Evolutionary conservation across 306 rosid genomes (phyloP).

Genomic region (Luffa aegyptiaca): DNA sequence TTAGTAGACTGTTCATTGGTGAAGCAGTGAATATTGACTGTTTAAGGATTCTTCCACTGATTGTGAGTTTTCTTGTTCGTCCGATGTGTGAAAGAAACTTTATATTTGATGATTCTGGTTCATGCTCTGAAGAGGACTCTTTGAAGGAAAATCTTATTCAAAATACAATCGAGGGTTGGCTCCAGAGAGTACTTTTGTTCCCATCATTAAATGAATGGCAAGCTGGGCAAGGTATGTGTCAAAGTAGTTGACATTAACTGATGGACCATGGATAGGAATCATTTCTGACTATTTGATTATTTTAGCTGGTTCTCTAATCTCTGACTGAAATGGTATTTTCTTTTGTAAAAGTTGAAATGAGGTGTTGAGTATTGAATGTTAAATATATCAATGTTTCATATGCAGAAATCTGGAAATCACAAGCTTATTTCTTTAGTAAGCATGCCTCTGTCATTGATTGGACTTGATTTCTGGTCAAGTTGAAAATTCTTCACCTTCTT

Average conservation of each 20-base stretch:
- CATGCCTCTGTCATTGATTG: conserved; percentile 55
- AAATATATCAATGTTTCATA: conserved; percentile 2
- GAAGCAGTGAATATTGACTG: conserved; percentile 62
- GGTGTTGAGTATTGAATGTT: neutral
- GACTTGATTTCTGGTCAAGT: conserved; percentile 42
- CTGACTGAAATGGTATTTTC: neutral
- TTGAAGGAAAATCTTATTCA: conserved; percentile 29
- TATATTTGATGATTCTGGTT: conserved; percentile 25
- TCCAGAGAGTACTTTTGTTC: conserved; percentile 46
- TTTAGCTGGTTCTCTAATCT: neutral
- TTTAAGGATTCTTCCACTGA: conserved; percentile 77
- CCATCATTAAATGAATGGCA: conserved; percentile 66
- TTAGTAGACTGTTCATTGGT: conserved; percentile 65
- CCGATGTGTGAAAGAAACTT: conserved; percentile 28
- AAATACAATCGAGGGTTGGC: conserved; percentile 56
- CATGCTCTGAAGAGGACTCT: conserved; percentile 27
- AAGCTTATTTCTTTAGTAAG: conserved; percentile 54
- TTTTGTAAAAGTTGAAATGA: neutral
- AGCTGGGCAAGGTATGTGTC: conserved; percentile 59
- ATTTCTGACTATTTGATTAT: neutral
- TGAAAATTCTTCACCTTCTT: conserved; percentile 18
- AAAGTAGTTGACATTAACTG: neutral
- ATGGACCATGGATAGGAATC: neutral
- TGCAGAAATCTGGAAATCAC: conserved; percentile 65
- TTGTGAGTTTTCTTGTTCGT: conserved; percentile 47